Evolutionary conservation across 2,329 filamentous ascomycete species (phyloP).

Genomic region (Aspergillus unguis): DNA sequence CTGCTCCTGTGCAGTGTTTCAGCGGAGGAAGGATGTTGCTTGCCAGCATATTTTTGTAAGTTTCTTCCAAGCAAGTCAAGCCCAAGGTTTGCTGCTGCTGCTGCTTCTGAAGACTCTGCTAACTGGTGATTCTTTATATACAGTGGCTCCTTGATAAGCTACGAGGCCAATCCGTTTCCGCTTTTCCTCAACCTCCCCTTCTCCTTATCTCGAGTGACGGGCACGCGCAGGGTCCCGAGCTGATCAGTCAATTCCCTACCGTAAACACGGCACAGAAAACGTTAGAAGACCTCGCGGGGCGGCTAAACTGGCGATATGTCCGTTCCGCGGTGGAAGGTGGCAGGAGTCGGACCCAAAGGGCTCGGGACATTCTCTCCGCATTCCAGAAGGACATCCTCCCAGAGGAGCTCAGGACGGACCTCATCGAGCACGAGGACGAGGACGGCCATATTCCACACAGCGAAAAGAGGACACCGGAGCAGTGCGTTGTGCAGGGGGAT

Average conservation of each 20-base stretch:
- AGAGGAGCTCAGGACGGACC: constrained; percentile 41
- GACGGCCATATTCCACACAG: not conserved
- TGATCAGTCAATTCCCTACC: constrained; percentile 31
- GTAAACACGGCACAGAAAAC: constrained; percentile 15
- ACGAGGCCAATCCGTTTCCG: constrained; percentile 33
- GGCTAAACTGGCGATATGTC: constrained; percentile 35
- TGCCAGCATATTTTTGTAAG: constrained; percentile 45
- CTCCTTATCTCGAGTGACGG: constrained; percentile 33
- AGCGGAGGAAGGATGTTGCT: constrained; percentile 27
- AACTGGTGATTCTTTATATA: not conserved
- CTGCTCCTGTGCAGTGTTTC: constrained; percentile 38
- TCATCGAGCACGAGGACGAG: constrained; percentile 27
- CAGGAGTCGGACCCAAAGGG: constrained; percentile 39
- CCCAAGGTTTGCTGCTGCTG: not conserved
- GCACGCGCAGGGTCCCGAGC: constrained; percentile 27
- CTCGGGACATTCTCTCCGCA: constrained; percentile 46
- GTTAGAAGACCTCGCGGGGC: constrained; percentile 32
- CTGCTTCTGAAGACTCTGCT: not conserved
- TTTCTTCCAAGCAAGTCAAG: constrained; percentile 2
- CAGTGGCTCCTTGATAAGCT: constrained; percentile 45
- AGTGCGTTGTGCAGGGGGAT: constrained; percentile 45
- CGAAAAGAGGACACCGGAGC: constrained; percentile 30
- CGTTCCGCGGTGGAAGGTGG: constrained; percentile 23
- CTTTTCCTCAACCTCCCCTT: constrained; percentile 19
- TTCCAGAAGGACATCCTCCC: constrained; percentile 41